A percentile compares a stretch with the other conserved stretches of the same genome.
These are phyloP conservation scores for Dillenia suffruticosa DNA, from an alignment of 164 flowering plant genomes.

Conservation along the genomic window DNA sequence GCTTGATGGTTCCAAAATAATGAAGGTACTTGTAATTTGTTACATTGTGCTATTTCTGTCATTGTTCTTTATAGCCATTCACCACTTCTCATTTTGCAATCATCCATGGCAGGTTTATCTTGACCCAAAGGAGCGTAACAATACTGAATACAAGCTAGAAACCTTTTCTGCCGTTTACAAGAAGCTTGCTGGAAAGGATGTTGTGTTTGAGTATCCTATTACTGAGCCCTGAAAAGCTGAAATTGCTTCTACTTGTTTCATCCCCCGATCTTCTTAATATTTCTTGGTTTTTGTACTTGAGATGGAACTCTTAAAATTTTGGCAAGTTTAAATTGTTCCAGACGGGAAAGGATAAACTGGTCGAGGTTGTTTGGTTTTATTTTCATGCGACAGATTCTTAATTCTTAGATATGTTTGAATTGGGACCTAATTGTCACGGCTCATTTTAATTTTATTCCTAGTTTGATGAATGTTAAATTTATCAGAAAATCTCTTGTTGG, in stretches of 20 bases:
- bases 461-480: too few relatives aligned
- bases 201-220: conserved; percentile 72
- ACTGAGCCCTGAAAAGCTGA: conserved; percentile 41
- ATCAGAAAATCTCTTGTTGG: too few relatives aligned
- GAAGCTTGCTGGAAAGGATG: conserved; percentile 82
- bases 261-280: too few relatives aligned
- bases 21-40: conserved; percentile 48
- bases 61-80: background rate
- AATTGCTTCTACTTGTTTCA: background rate
- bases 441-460: too few relatives aligned
- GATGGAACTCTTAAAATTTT: too few relatives aligned
- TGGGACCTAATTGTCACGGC: too few relatives aligned
- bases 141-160: conserved; percentile 79
- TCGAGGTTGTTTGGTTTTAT: too few relatives aligned
- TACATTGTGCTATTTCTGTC: background rate
- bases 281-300: too few relatives aligned
- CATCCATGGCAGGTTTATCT: conserved; percentile 43
- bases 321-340: too few relatives aligned
- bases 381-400: too few relatives aligned
- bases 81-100: background rate
- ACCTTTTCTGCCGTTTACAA: conserved; percentile 70
- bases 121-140: conserved; percentile 77
- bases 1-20: conserved; percentile 82
- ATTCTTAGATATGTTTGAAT: too few relatives aligned
- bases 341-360: too few relatives aligned